These are phyloP conservation scores for Coemansia sp. DNA, from an alignment of 192 early-diverging fungal species.

Conservation along the genomic window DNA sequence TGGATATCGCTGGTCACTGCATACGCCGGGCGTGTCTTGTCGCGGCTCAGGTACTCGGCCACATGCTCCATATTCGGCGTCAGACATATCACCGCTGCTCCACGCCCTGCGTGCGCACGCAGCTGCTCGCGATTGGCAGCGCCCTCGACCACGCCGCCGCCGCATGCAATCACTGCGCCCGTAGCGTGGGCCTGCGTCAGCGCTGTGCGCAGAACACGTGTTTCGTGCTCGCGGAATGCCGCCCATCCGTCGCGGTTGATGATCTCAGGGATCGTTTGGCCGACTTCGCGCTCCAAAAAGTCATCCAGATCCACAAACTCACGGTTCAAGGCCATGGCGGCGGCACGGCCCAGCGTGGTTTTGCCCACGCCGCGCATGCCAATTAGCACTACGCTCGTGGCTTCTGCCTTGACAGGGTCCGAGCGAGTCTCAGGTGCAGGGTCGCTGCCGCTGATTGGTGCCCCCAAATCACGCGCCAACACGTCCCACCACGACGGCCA, in stretches of 20 bases:
- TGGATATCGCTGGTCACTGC: slow-evolving; percentile 70
- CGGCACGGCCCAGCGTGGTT: slow-evolving; percentile 77
- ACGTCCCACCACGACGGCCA: slow-evolving; percentile 99
- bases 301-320: slow-evolving; percentile 89
- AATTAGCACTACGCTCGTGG: slow-evolving; percentile 77
- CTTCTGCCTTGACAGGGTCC: background rate
- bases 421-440: slow-evolving; percentile 6
- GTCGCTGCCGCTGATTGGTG: slow-evolving; percentile 45
- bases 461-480: slow-evolving; percentile 76
- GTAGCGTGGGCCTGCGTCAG: slow-evolving; percentile 59
- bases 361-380: slow-evolving; percentile 99
- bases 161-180: slow-evolving; percentile 81
- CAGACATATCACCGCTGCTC: slow-evolving; percentile 77
- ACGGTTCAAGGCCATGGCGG: slow-evolving; percentile 65
- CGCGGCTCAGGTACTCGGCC: slow-evolving; percentile 72
- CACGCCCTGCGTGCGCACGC: slow-evolving; percentile 57
- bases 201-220: slow-evolving; percentile 61
- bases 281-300: slow-evolving; percentile 70
- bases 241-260: slow-evolving; percentile 80
- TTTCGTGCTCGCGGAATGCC: slow-evolving; percentile 82
- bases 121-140: slow-evolving; percentile 66
- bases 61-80: slow-evolving; percentile 74
- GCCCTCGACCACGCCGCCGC: slow-evolving; percentile 93
- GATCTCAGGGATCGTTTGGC: slow-evolving; percentile 76
- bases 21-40: slow-evolving; percentile 81